These are phyloP conservation scores for Termitomyces heimii DNA, from an alignment of 768 basidiomycete species.

Conservation along the genomic window DNA sequence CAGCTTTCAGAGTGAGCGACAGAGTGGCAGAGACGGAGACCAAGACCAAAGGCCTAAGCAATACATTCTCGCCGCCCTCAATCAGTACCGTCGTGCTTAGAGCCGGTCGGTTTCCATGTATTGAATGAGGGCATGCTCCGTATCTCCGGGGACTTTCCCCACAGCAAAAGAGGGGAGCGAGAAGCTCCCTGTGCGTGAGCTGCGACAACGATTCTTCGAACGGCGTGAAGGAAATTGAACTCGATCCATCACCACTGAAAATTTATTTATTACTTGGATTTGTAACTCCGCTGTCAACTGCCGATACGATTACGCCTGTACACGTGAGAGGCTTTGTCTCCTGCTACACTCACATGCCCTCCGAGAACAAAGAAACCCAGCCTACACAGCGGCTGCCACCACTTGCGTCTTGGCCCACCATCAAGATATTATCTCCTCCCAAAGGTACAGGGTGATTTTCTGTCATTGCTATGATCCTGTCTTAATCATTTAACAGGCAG, in stretches of 20 bases:
- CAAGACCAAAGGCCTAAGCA: slow-evolving; percentile 24
- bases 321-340: slow-evolving; percentile 5
- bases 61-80: slow-evolving; percentile 46
- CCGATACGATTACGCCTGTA: slow-evolving; percentile 9
- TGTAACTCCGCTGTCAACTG: slow-evolving; percentile 19
- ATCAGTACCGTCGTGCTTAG: slow-evolving; percentile 62
- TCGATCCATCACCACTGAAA: slow-evolving; percentile 7
- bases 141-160: slow-evolving; percentile 94
- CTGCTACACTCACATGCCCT: slow-evolving; percentile 18
- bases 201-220: slow-evolving; percentile 84
- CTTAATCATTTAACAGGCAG: slow-evolving; percentile 30
- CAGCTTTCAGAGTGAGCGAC: slow-evolving; percentile 34
- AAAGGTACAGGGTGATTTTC: slow-evolving; percentile 27
- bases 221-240: slow-evolving; percentile 34
- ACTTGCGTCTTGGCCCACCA: slow-evolving; percentile 43
- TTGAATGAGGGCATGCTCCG: slow-evolving; percentile 57
- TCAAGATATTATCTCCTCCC: slow-evolving; percentile 49
- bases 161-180: slow-evolving; percentile 54
- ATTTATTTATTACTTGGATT: slow-evolving; percentile 7
- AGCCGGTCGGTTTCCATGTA: slow-evolving; percentile 69
- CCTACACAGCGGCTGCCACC: slow-evolving; percentile 28
- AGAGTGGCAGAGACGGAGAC: slow-evolving; percentile 55
- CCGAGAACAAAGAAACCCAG: slow-evolving; percentile 18
- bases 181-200: slow-evolving; percentile 63
- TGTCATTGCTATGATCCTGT: background rate